Base-by-base conservation (phyloP, 176 grass and related monocot species). In the Musa schizocarpa region DNA sequence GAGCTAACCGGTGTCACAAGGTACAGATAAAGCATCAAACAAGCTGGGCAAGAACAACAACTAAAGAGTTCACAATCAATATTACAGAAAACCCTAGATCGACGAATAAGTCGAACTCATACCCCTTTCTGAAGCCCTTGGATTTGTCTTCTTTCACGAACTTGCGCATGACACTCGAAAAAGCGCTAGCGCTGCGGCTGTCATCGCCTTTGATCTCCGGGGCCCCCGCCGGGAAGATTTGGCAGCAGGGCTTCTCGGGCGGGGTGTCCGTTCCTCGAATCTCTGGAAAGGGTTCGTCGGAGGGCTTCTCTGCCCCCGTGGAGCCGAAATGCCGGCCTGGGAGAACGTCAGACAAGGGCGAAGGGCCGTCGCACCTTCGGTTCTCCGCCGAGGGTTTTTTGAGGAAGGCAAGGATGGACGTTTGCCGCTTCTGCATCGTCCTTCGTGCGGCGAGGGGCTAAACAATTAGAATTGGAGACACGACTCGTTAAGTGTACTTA, bases 401-500 rank as follows among this genome's bases (percentile, higher is more conserved):
- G 69, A 89, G 75, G 84, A 97, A 97, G 17, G 94, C 85, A 82
- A 89, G 90, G 62, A 98, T 88, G 27, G 94, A 98, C 72, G 86
- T 85, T 77, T 97, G 91, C 69, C 80, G 89, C 65, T 81, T 83
- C 83, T 73, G 71, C 78, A 49, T 53, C 49, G 8, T 20, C 26
- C 27, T 76, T 48, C 16, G 11, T 21, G 48, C 3, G 58, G 34
- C 3, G 1, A 16, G 26, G 66, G 9, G 48, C 13, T 6, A 43
- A 43, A 5, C 34, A 43, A 43, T 43, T 43, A 43, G 34, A 43
- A 43, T 6, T 43, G 0, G 34, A 6, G 4, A 43, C 4, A 0
- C 0, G 4, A 43, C 34, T 43, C 34, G 34, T 43, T 43, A 43
- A 6, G 34, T 43, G 4, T 43, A 43, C 34, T 43, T 43, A 43